A percentile compares a stretch with the other conserved stretches of the same genome.
Conservation (phyloP, 345 rosid genomes). For the Salix brachista region DNA sequence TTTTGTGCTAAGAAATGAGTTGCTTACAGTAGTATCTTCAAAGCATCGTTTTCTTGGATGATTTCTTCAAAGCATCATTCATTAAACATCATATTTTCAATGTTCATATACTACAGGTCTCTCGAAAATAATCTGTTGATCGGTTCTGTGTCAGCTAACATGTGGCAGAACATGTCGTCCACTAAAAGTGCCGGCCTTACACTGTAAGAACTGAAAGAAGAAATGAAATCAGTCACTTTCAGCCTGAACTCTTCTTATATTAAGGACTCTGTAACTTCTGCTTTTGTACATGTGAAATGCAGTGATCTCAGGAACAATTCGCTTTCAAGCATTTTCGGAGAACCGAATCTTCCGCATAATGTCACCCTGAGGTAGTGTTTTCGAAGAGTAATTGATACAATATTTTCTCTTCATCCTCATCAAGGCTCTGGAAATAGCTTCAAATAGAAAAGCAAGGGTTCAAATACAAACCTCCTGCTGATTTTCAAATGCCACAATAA, state of each 20-base stretch:
- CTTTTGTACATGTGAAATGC: conserved; percentile 21
- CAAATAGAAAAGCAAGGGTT: too few relatives aligned
- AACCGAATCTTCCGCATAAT: conserved; percentile 56
- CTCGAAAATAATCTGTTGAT: conserved; percentile 61
- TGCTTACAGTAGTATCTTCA: too few relatives aligned
- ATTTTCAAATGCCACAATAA: too few relatives aligned
- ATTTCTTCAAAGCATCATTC: too few relatives aligned
- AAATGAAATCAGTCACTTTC: background rate
- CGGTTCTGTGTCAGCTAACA: conserved; percentile 53
- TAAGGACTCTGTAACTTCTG: too few relatives aligned
- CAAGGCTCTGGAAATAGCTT: too few relatives aligned
- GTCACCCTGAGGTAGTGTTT: conserved; percentile 67
- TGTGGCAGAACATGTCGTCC: conserved; percentile 56
- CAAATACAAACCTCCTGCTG: too few relatives aligned
- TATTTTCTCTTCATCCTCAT: too few relatives aligned
- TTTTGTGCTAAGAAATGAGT: background rate
- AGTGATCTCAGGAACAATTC: conserved; percentile 80
- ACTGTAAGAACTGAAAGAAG: conserved; percentile 47
- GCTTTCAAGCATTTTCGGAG: conserved; percentile 57
- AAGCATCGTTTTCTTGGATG: too few relatives aligned
- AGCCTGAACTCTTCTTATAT: background rate
- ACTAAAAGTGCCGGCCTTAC: conserved; percentile 40
- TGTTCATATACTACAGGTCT: conserved; percentile 45
- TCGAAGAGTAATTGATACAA: too few relatives aligned
- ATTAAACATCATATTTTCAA: background rate